Conservation (phyloP, 192 early-diverging fungal species). For the Gorgonomyces haynaldii region DNA sequence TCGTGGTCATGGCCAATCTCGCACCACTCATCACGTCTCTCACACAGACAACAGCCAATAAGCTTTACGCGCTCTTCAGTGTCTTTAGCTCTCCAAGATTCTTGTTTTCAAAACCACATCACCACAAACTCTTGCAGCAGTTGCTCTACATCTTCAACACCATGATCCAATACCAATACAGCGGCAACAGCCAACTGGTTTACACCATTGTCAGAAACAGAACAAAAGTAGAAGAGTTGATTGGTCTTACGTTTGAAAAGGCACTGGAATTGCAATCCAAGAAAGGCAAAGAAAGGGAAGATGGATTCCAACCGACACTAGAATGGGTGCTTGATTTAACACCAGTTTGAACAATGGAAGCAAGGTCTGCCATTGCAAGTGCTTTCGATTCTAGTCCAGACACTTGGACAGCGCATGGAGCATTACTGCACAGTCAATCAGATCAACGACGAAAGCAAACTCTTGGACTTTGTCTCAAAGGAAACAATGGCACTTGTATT, state of each 20-base stretch:
- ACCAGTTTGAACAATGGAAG: constrained; percentile 52
- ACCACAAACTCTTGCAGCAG: constrained; percentile 63
- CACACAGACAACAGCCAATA: constrained; percentile 55
- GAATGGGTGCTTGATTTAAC: constrained; percentile 44
- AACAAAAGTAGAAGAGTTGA: constrained; percentile 54
- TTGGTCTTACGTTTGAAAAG: constrained; percentile 51
- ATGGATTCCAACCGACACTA: constrained; percentile 55
- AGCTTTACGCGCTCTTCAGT: constrained; percentile 62
- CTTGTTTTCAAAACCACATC: constrained; percentile 63
- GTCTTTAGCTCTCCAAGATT: constrained; percentile 68
- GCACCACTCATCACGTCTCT: constrained; percentile 69
- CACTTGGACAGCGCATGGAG: constrained; percentile 60
- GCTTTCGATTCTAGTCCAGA: constrained; percentile 49
- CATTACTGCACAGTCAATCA: constrained; percentile 42
- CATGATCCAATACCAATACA: constrained; percentile 67
- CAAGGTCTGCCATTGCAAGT: constrained; percentile 57
- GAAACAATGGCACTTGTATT: too few relatives aligned
- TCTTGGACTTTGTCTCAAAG: constrained; percentile 38
- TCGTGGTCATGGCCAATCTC: constrained; percentile 71
- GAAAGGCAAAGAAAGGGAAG: neutral
- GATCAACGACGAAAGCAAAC: constrained; percentile 49
- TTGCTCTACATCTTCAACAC: constrained; percentile 73
- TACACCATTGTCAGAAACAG: constrained; percentile 71
- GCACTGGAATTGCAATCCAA: constrained; percentile 25
- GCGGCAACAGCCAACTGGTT: constrained; percentile 67